These are phyloP conservation scores for Wolfiporia cocos DNA, from an alignment of 1,284 basidiomycete genomes.

Conservation along the genomic window DNA sequence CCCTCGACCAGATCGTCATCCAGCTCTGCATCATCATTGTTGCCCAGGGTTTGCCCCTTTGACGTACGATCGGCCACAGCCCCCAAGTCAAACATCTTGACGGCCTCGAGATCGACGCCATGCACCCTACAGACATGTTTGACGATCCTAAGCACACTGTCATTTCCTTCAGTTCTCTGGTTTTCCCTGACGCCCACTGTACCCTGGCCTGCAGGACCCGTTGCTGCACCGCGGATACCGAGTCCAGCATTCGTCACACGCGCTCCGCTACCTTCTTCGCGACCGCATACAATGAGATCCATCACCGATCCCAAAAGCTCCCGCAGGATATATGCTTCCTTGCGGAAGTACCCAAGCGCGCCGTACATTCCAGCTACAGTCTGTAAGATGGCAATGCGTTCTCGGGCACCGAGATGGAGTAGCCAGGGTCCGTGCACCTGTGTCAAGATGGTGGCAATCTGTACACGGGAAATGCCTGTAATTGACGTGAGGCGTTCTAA, in stretches of 20 bases:
- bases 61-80: neutral
- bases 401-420: constrained; percentile 70
- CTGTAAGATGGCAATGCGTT: constrained; percentile 67
- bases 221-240: constrained; percentile 33
- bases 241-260: constrained; percentile 33
- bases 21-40: constrained; percentile 16
- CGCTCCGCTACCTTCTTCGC: constrained; percentile 50
- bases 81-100: constrained; percentile 37
- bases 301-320: constrained; percentile 78
- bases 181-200: constrained; percentile 63
- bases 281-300: constrained; percentile 74
- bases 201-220: constrained; percentile 32
- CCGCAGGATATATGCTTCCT: constrained; percentile 81
- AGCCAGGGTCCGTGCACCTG: constrained; percentile 82
- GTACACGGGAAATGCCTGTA: constrained; percentile 63
- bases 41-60: constrained; percentile 16
- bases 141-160: constrained; percentile 67
- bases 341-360: constrained; percentile 75
- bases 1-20: constrained; percentile 35
- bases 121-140: constrained; percentile 71
- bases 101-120: constrained; percentile 72
- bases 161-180: constrained; percentile 74
- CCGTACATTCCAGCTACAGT: constrained; percentile 71
- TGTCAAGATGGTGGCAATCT: constrained; percentile 58
- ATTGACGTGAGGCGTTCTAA: constrained; percentile 57